These are phyloP conservation scores for Juglanconis oblonga DNA, from an alignment of 2,329 filamentous ascomycete genomes.

Conservation along the genomic window DNA sequence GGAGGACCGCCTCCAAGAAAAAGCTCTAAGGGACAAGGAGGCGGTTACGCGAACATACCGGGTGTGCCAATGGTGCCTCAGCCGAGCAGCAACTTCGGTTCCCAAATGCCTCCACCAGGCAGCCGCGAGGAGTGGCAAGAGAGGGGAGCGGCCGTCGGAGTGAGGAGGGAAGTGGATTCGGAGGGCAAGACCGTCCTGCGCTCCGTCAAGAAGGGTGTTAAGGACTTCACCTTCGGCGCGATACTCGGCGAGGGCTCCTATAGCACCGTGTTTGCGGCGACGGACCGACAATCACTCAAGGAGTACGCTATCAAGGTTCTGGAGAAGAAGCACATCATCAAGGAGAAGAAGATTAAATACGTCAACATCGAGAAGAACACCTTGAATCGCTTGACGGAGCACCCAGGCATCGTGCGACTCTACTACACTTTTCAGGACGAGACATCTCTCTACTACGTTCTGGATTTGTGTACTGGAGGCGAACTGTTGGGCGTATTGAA, in stretches of 20 bases:
- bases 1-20: constrained; percentile 70
- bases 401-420: constrained; percentile 91
- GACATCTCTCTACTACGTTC: constrained; percentile 90
- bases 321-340: constrained; percentile 98
- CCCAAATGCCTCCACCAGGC: constrained; percentile 41
- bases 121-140: constrained; percentile 96
- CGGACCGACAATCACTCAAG: constrained; percentile 87
- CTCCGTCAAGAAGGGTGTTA: constrained; percentile 92
- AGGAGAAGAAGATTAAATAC: constrained; percentile 99
- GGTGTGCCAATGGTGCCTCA: constrained; percentile 40
- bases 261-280: constrained; percentile 90
- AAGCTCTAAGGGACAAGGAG: constrained; percentile 69
- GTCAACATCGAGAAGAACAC: constrained; percentile 99
- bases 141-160: constrained; percentile 80
- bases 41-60: constrained; percentile 48
- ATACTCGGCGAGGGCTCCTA: constrained; percentile 95
- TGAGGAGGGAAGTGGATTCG: constrained; percentile 79
- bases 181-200: constrained; percentile 78
- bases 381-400: constrained; percentile 90
- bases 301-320: constrained; percentile 98
- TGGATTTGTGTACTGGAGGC: constrained; percentile 88
- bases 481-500: constrained; percentile 91
- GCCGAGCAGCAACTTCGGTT: constrained; percentile 24
- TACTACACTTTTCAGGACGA: constrained; percentile 99
- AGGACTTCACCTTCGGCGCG: constrained; percentile 91